A percentile compares a stretch with the other conserved stretches of the same genome.
These are phyloP conservation scores for Mortierella sp. DNA, from an alignment of 371 early-diverging fungal genomes.

Conservation along the genomic window DNA sequence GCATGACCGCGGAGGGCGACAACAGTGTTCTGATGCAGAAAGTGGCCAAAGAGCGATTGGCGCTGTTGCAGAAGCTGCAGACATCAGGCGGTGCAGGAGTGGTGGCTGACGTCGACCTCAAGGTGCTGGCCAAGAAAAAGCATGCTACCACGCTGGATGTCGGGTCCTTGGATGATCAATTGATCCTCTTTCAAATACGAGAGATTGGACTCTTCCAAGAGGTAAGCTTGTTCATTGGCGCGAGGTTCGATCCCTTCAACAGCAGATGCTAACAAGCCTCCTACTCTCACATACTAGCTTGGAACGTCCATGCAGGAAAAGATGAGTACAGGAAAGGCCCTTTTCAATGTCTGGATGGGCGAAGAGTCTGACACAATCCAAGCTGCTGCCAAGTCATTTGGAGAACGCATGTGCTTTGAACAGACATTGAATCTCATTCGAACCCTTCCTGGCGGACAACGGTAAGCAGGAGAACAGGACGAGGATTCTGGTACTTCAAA, in stretches of 20 bases:
- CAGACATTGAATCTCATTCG: constrained; percentile 53
- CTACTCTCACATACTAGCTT: constrained; percentile 37
- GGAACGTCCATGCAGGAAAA: constrained; percentile 56
- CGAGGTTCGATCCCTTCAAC: too few species aligned
- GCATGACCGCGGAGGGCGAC: constrained; percentile 86
- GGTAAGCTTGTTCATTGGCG: constrained; percentile 22
- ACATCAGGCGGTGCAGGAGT: not conserved
- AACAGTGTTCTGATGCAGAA: constrained; percentile 78
- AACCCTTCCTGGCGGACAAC: constrained; percentile 24
- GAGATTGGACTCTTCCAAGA: constrained; percentile 59
- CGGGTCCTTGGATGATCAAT: constrained; percentile 41
- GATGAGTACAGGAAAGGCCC: constrained; percentile 43
- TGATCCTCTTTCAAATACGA: constrained; percentile 56
- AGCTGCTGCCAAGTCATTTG: constrained; percentile 62
- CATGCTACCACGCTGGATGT: constrained; percentile 54
- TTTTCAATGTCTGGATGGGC: constrained; percentile 78
- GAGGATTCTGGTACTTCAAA: not conserved
- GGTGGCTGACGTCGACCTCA: constrained; percentile 37
- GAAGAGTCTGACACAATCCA: constrained; percentile 74
- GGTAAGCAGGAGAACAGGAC: constrained; percentile 6
- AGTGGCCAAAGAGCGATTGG: constrained; percentile 70
- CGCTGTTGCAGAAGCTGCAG: constrained; percentile 10
- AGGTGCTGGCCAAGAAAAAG: constrained; percentile 48
- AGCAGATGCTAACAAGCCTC: not conserved
- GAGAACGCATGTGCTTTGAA: constrained; percentile 68